Evolutionary conservation across 306 rosid genomes (phyloP), one percentile per base, ranked within the genome.

Genomic region (Benincasa hispida): DNA sequence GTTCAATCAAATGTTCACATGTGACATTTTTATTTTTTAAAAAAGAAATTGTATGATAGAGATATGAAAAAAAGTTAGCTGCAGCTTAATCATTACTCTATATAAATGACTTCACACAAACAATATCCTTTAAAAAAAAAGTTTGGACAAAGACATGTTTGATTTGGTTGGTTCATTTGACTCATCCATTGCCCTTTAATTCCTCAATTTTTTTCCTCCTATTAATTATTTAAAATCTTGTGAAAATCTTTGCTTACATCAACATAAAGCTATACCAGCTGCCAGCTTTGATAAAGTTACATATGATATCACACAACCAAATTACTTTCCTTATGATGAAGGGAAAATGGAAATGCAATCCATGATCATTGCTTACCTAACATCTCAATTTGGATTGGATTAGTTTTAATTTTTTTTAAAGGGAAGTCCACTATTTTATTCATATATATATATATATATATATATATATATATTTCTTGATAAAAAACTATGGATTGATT

Each of bases 101-200:
- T n/a, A n/a, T n/a, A n/a, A n/a, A 55, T n/a, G 28, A 12, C 9
- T 57, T 57, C 17, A 22, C 62, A 57, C 32, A 21, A 21, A 21
- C 5, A 19, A 24, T 21, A 57, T 62, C 24, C 47, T 62, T 32
- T 5, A 39, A 48, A 48, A 17, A 2, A 28, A 62, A 62, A 5
- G 70, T 41, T 70, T 42, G n/a, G 77, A 65, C 60, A 79, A 70
- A 70, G 27, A 51, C 61, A 42, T 51, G 74, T n/a, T n/a, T 12
- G 81, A 17, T 62, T 62, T 32, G 70, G 70, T n/a, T 62, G 42
- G 24, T 62, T 32, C 47, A 62, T 32, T 34, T 62, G 45, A 62
- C 70, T 62, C 45, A 62, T 62, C 70, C 47, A 34, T 34, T 18
- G 65, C 65, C 28, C 6, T 39, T 39, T 39, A 39, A 42, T 42